Evolutionary conservation across 2,329 filamentous ascomycete species (phyloP).

Genomic region (Aspergillus quadricinctus): DNA sequence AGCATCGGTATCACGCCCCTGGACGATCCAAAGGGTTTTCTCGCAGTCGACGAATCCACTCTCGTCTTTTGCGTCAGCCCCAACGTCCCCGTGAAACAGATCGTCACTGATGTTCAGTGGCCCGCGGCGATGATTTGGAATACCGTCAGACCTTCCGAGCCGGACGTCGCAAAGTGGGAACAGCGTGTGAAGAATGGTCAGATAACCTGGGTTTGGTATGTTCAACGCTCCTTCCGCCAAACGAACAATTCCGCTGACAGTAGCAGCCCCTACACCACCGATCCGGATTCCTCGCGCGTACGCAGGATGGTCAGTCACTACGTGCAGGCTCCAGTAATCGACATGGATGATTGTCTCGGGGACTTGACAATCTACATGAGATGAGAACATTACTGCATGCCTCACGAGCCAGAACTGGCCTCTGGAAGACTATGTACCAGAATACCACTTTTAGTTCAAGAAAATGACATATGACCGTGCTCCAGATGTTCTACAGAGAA

Average conservation of each 20-base stretch:
- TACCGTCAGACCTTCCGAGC: slow-evolving; percentile 7
- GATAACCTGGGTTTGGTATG: slow-evolving; percentile 15
- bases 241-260: background rate
- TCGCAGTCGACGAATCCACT: slow-evolving; percentile 35
- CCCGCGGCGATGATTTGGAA: slow-evolving; percentile 31
- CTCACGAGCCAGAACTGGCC: background rate
- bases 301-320: slow-evolving; percentile 19
- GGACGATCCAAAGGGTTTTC: slow-evolving; percentile 32
- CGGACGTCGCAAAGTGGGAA: slow-evolving; percentile 9
- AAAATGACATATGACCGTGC: too few species aligned
- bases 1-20: slow-evolving; percentile 18
- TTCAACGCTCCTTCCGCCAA: background rate
- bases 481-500: too few species aligned
- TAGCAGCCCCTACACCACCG: slow-evolving; percentile 15
- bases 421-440: too few species aligned
- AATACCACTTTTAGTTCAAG: background rate
- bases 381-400: background rate
- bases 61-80: slow-evolving; percentile 34
- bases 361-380: slow-evolving; percentile 18
- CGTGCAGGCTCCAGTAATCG: slow-evolving; percentile 7
- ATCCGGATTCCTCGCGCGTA: slow-evolving; percentile 18
- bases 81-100: slow-evolving; percentile 34
- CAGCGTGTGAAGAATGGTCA: slow-evolving; percentile 9
- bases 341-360: slow-evolving; percentile 17
- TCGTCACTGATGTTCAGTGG: slow-evolving; percentile 37